phyloP scores from a whole-genome alignment of 257 asterid species.

The Penstemon barbatus region DNA sequence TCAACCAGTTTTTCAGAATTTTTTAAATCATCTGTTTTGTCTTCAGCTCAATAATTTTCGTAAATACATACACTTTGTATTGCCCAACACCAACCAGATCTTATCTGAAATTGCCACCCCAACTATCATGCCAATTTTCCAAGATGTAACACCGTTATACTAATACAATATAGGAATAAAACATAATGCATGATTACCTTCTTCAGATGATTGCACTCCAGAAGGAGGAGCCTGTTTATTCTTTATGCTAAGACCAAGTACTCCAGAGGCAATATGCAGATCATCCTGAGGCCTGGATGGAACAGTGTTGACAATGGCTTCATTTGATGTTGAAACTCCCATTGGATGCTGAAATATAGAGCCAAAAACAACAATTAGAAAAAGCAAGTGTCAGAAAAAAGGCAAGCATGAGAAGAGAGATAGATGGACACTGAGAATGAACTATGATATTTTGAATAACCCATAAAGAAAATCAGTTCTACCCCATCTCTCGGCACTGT shows the following conservation, averaged over 20 bases:
- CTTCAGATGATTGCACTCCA: conserved; percentile 40
- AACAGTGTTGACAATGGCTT: conserved; percentile 63
- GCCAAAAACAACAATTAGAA: conserved; percentile 19
- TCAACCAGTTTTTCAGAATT: conserved; percentile 7
- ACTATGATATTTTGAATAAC: conserved; percentile 21
- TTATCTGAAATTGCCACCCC: conserved; percentile 9
- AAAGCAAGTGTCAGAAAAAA: conserved; percentile 12
- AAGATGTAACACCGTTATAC: neutral
- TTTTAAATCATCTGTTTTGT: neutral
- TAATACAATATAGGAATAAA: conserved; percentile 8
- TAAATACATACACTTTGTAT: no score
- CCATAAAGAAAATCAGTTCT: conserved; percentile 27
- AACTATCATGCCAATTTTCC: neutral
- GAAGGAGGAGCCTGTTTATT: conserved; percentile 33
- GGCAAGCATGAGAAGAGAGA: conserved; percentile 10
- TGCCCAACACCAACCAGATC: no score
- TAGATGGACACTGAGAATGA: conserved; percentile 18
- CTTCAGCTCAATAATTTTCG: conserved; percentile 10
- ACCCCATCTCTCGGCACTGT: conserved; percentile 67
- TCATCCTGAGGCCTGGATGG: conserved; percentile 67
- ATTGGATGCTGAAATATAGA: conserved; percentile 36
- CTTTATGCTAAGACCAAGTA: conserved; percentile 32
- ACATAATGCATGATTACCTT: conserved; percentile 48
- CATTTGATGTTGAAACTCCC: conserved; percentile 49
- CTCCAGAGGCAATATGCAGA: conserved; percentile 36